These are phyloP conservation scores for Murraya koenigii DNA, from an alignment of 345 rosid species.

Conservation along the genomic window DNA sequence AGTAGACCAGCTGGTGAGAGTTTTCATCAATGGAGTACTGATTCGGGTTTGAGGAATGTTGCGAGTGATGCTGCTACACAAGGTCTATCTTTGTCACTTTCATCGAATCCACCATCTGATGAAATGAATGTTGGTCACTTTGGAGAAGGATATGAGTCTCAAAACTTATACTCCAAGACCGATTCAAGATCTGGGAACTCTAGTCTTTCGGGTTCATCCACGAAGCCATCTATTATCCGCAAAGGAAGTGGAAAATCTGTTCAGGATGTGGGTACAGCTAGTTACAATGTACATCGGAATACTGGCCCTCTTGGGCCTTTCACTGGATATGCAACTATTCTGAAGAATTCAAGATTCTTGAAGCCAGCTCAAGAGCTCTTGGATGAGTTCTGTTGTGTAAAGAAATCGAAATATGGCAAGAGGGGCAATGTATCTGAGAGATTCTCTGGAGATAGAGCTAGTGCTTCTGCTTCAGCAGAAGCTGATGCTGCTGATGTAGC, in stretches of 20 bases:
- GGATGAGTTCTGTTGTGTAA: conserved; percentile 36
- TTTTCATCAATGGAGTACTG: conserved; percentile 28
- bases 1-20: conserved; percentile 9
- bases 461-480: conserved; percentile 17
- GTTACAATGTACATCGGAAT: conserved; percentile 17
- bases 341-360: conserved; percentile 58
- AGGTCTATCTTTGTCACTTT: conserved; percentile 53
- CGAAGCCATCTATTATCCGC: conserved; percentile 22
- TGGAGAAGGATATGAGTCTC: conserved; percentile 21
- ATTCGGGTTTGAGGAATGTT: conserved; percentile 17
- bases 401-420: conserved; percentile 15
- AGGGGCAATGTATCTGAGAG: conserved; percentile 10
- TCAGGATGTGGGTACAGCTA: conserved; percentile 22
- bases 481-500: conserved; percentile 14
- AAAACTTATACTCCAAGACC: conserved; percentile 5
- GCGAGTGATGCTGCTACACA: conserved; percentile 25
- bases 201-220: conserved; percentile 10
- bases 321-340: conserved; percentile 66
- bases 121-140: conserved; percentile 16
- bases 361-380: conserved; percentile 51
- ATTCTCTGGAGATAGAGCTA: conserved; percentile 19
- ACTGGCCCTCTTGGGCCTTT: conserved; percentile 72
- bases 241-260: conserved; percentile 32
- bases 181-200: conserved; percentile 9
- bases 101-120: conserved; percentile 35